A percentile compares a stretch with the other conserved stretches of the same genome.
phyloP scores from a whole-genome alignment of 306 rosid genomes.

The Hylodesmum podocarpum region DNA sequence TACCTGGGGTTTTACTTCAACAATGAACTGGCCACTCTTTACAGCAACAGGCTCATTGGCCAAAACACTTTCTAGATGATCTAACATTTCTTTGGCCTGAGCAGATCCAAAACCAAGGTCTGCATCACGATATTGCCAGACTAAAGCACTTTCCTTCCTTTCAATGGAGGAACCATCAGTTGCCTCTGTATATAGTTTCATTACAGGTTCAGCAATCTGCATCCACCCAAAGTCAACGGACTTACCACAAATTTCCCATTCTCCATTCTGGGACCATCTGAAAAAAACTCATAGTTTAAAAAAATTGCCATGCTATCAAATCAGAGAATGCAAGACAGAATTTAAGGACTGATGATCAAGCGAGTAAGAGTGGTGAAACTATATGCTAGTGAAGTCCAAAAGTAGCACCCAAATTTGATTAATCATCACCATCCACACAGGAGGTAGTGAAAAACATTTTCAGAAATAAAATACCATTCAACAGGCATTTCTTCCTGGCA shows the following conservation, averaged over 20 bases:
- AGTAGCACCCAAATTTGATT: constrained; percentile 12
- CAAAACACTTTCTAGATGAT: constrained; percentile 83
- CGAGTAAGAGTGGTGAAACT: background rate
- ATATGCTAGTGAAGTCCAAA: constrained; percentile 20
- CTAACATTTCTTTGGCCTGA: constrained; percentile 85
- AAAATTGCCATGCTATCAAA: background rate
- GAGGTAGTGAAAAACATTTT: constrained; percentile 3
- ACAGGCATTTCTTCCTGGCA: constrained; percentile 2
- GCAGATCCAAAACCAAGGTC: constrained; percentile 75
- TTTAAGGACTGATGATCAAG: background rate
- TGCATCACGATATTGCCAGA: constrained; percentile 82
- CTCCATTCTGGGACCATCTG: constrained; percentile 61
- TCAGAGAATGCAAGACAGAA: background rate
- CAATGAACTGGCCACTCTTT: constrained; percentile 78
- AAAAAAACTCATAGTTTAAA: constrained; percentile 12
- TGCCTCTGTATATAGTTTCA: constrained; percentile 76
- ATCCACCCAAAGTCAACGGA: constrained; percentile 72
- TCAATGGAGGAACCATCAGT: constrained; percentile 83
- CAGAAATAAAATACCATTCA: background rate
- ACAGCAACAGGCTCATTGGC: constrained; percentile 86
- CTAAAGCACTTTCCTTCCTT: constrained; percentile 77
- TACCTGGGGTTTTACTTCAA: constrained; percentile 89
- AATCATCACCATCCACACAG: background rate
- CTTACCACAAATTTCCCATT: constrained; percentile 63
- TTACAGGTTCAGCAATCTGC: constrained; percentile 75